These are phyloP conservation scores for Samsoniella hepiali DNA, from an alignment of 2,329 filamentous ascomycete genomes.

Conservation along the genomic window DNA sequence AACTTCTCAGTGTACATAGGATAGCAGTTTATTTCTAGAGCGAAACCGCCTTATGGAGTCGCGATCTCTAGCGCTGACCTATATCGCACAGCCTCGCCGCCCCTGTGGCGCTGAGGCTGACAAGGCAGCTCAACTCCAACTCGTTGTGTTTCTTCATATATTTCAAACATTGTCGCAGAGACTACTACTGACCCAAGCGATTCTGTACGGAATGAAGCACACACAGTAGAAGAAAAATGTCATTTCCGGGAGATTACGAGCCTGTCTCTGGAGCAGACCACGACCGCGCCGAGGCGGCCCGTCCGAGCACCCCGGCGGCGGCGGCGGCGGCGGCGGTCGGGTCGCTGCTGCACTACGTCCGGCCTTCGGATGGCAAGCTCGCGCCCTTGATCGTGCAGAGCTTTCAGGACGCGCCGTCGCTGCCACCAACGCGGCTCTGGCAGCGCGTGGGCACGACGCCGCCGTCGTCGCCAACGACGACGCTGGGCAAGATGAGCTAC, in stretches of 20 bases:
- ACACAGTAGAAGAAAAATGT: no score
- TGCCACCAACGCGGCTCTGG: slow-evolving; percentile 2
- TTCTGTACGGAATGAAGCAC: no score
- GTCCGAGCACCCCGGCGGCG: no score
- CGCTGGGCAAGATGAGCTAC: slow-evolving; percentile 7
- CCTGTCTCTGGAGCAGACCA: no score
- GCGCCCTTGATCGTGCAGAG: slow-evolving; percentile 6
- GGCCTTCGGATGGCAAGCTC: not conserved
- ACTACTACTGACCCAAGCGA: no score
- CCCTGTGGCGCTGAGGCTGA: not conserved
- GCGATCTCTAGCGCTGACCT: not conserved
- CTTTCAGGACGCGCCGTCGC: not conserved
- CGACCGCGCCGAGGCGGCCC: no score
- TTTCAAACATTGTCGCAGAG: no score
- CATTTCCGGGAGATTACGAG: no score
- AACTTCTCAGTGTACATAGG: not conserved
- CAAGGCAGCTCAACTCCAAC: not conserved
- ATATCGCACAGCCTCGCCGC: not conserved
- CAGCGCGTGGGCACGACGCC: not conserved
- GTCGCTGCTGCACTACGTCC: not conserved
- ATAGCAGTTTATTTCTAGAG: not conserved
- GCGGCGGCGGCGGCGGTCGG: no score
- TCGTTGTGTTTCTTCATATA: no score
- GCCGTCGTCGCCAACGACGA: not conserved
- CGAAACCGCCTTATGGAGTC: not conserved